Evolutionary conservation across 768 basidiomycete species (phyloP), one percentile per base, ranked within the genome.

Genomic region (Trichaptum fuscoviolaceum): DNA sequence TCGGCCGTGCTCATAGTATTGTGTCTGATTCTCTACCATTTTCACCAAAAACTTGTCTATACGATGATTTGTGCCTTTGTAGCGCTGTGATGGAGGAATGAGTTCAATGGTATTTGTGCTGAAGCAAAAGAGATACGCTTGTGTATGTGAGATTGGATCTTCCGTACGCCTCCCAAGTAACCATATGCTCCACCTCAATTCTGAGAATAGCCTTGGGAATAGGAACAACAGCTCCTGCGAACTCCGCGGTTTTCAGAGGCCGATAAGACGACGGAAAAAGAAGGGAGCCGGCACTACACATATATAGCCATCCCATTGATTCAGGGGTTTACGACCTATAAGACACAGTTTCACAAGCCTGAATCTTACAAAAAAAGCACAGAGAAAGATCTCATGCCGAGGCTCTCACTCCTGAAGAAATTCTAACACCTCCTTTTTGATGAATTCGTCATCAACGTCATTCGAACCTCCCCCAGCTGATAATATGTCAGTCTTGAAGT

Each of bases 1-100:
- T 34, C 85, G 81, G 18, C 85, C 85, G 68, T 87, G 86, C 66
- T 81, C 82, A 67, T 84, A 80, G 70, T 80, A 83, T 69, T 82
- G 77, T 4, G 79, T 81, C 18, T 75, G 65, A 52, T 73, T 65
- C 65, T 63, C 64, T 67, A 65, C 68, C 61, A 57, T 71, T 63
- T 69, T 72, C 65, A 23, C 67, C 70, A 7, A 30, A 30, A 8
- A 30, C 8, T 3, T 3, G 30, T 30, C 30, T 3, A 30, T 8
- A 2, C 2, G 8, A 30, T 30, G 30, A n/a, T n/a, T 30, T 30
- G 42, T 2, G 42, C 42, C 42, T 52, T 52, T 12, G 15, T 6
- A 20, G 12, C 42, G 20, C 12, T 15, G 42, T 3, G 42, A 5
- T 5, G 15, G 42, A 12, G 20, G 10, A 52, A 2, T 20, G 42